Evolutionary conservation across 2,329 filamentous ascomycete species (phyloP), one percentile per base, ranked within the genome.

Genomic region (Ceratocystis colombiana): DNA sequence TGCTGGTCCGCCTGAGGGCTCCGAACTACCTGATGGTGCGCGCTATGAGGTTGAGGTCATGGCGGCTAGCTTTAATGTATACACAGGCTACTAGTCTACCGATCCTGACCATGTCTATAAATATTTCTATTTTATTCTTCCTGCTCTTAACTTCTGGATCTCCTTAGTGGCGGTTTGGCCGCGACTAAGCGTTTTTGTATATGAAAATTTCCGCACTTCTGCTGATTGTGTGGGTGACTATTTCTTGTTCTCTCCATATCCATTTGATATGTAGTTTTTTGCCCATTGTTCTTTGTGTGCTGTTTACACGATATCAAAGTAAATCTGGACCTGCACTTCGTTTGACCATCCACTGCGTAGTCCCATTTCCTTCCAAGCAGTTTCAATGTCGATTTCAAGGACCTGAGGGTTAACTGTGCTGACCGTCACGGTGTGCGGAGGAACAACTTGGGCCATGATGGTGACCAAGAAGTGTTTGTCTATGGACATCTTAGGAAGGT

Each of bases 41-140:
- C 83, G 86, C 69, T 82, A 87, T 45, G 90, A 94, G 73, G 78
- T 92, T 69, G 91, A 96, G 77, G 88, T 87, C 71, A 81, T 91
- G 67, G 90, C 85, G 1, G 79, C 94, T 33, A 88, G 88, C 75
- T 82, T 88, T 68, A 88, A 94, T 62, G 66, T 70, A 17, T 68
- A 65, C 44, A 20, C 61, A 20, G 64, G 61, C 20, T 67, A 64
- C 48, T 68, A 66, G 64, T 41, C 46, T 50, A 7, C 37, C 37
- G 44, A 20, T 25, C 6, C 28, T 57, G 53, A 30, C 30, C 5
- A 37, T 61, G 53, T 62, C n/a, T 61, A 6, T 25, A 17, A 41
- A 45, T 65, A 5, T 66, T 63, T 55, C 33, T 17, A 37, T 62
- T 46, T 61, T 20, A 46, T 25, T 48, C 46, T 25, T 44, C 15